These are phyloP conservation scores for Ceriops zippeliana DNA, from an alignment of 345 rosid species.

Conservation along the genomic window DNA sequence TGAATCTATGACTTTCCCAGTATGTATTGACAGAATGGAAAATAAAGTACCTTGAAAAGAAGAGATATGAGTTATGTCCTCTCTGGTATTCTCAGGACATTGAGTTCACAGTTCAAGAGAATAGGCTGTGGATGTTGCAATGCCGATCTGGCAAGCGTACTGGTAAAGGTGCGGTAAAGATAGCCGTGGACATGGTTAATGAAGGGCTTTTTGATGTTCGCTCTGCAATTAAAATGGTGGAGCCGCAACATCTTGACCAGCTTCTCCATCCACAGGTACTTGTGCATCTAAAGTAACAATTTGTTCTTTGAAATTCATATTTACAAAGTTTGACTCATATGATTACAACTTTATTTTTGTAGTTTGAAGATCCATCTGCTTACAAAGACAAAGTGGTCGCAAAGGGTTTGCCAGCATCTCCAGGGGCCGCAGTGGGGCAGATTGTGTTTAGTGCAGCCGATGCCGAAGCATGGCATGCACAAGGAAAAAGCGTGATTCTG, in stretches of 20 bases:
- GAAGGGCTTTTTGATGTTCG: conserved; percentile 75
- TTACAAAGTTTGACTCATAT: background rate
- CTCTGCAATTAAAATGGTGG: conserved; percentile 71
- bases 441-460: conserved; percentile 78
- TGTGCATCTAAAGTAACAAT: background rate
- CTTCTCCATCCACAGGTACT: conserved; percentile 91
- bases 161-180: conserved; percentile 85
- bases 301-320: background rate
- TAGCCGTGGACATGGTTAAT: conserved; percentile 82
- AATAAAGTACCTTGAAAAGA: too few species aligned
- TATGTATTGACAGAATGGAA: background rate
- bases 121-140: conserved; percentile 95
- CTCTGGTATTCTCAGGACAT: conserved; percentile 53
- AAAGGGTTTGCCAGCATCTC: conserved; percentile 89
- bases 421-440: conserved; percentile 94
- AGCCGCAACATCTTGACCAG: conserved; percentile 85
- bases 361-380: conserved; percentile 79
- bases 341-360: conserved; percentile 11
- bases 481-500: conserved; percentile 76
- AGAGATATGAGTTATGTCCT: background rate
- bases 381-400: conserved; percentile 80
- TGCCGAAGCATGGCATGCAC: conserved; percentile 90
- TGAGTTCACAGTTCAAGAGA: conserved; percentile 95
- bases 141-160: conserved; percentile 91
- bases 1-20: background rate